These are phyloP conservation scores for Santalum album DNA, from an alignment of 164 flowering plant genomes.

Conservation along the genomic window DNA sequence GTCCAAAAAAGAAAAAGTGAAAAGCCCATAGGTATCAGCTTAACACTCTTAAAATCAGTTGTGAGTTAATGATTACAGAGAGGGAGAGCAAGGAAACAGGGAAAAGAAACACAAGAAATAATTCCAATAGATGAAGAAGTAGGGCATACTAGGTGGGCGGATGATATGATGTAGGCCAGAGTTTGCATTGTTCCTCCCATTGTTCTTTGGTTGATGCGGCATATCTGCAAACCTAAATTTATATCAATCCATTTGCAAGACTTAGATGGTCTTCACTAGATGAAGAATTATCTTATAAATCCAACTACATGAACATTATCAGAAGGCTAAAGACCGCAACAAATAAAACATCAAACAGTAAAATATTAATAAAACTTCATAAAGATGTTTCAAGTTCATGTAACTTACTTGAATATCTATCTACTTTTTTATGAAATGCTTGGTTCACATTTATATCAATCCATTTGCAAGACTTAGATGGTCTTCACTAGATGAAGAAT, in stretches of 20 bases:
- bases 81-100: too few relatives aligned
- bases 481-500: background rate
- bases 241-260: background rate
- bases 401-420: too few relatives aligned
- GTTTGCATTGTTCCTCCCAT: conserved; percentile 1
- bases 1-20: too few relatives aligned
- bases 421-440: too few relatives aligned
- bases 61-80: background rate
- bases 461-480: background rate
- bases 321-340: background rate
- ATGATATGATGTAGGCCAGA: conserved; percentile 23
- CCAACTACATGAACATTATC: background rate
- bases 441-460: too few relatives aligned
- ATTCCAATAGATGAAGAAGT: background rate
- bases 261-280: background rate
- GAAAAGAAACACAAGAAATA: background rate
- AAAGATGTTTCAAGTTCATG: too few relatives aligned
- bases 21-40: too few relatives aligned
- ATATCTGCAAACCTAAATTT: background rate
- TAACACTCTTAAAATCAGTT: background rate
- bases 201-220: background rate
- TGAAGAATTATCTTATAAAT: background rate
- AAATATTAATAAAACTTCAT: too few relatives aligned
- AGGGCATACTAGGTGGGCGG: conserved; percentile 76
- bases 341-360: background rate